Percentiles rank a stretch among this genome's conserved stretches.
Evolutionary conservation across 768 basidiomycete genomes (phyloP).

Genomic region (Collybiopsis luxurians): DNA sequence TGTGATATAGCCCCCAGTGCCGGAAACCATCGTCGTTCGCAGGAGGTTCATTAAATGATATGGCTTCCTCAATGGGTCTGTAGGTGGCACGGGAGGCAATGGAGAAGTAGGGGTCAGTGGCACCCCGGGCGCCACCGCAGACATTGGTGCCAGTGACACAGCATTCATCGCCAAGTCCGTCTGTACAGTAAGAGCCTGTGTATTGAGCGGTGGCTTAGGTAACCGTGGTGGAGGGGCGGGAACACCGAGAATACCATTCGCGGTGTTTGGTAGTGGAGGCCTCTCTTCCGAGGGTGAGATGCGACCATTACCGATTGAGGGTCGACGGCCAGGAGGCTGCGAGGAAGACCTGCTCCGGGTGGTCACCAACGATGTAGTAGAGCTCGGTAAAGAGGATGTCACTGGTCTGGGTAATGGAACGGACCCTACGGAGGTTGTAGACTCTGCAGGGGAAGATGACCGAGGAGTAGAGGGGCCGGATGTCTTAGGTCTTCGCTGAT

Average conservation of each 20-base stretch:
- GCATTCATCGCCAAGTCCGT: slow-evolving; percentile 47
- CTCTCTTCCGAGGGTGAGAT: slow-evolving; percentile 51
- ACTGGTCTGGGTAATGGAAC: slow-evolving; percentile 31
- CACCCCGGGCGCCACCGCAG: slow-evolving; percentile 50
- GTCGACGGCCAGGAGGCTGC: slow-evolving; percentile 67
- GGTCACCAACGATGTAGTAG: slow-evolving; percentile 30
- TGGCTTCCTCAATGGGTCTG: slow-evolving; percentile 75
- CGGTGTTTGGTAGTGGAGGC: slow-evolving; percentile 48
- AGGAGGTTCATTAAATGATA: slow-evolving; percentile 89
- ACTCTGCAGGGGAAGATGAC: slow-evolving; percentile 52
- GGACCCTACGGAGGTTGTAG: slow-evolving; percentile 41
- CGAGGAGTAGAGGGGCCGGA: slow-evolving; percentile 59
- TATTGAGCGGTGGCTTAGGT: slow-evolving; percentile 22
- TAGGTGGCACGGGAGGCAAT: slow-evolving; percentile 68
- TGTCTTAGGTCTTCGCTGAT: slow-evolving; percentile 61
- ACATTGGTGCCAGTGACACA: slow-evolving; percentile 36
- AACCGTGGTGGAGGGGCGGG: slow-evolving; percentile 43
- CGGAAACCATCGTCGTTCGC: slow-evolving; percentile 72
- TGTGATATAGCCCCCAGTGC: slow-evolving; percentile 86
- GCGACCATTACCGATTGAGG: slow-evolving; percentile 51
- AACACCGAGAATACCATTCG: slow-evolving; percentile 34
- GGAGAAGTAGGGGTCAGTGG: slow-evolving; percentile 79
- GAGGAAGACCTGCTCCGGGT: slow-evolving; percentile 68
- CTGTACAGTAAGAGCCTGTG: slow-evolving; percentile 47
- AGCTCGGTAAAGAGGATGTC: slow-evolving; percentile 39